A percentile compares a stretch with the other conserved stretches of the same genome.
Evolutionary conservation across 1,139 yeast genomes (phyloP).

Genomic region (Blastobotrys raffinosifermentans): DNA sequence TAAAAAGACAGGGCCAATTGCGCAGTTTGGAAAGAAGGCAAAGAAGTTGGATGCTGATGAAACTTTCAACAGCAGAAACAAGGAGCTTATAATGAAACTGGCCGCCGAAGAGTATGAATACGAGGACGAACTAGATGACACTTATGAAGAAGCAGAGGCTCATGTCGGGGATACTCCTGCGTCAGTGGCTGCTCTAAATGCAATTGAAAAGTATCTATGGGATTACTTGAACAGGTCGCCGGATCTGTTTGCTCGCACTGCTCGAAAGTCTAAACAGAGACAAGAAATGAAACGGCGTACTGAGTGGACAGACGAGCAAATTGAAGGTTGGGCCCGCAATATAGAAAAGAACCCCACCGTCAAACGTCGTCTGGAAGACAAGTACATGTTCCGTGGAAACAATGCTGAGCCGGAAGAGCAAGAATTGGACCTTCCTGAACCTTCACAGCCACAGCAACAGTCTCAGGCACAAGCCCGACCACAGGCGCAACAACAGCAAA

Average conservation of each 20-base stretch:
- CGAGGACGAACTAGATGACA: constrained; percentile 78
- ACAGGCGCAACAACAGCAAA: not conserved
- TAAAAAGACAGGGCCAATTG: too few relatives aligned
- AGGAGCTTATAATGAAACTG: not conserved
- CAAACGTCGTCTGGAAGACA: constrained; percentile 46
- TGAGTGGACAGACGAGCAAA: constrained; percentile 80
- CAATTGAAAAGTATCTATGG: constrained; percentile 52
- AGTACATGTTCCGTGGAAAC: constrained; percentile 40
- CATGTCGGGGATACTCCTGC: constrained; percentile 20
- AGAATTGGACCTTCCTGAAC: constrained; percentile 33
- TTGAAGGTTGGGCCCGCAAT: constrained; percentile 90
- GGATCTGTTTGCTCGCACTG: constrained; percentile 42
- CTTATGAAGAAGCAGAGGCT: constrained; percentile 68
- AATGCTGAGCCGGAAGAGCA: constrained; percentile 12
- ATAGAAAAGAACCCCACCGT: constrained; percentile 58
- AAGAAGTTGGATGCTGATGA: not conserved
- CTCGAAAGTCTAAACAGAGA: constrained; percentile 51
- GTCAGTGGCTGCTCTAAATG: constrained; percentile 22
- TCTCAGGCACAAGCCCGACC: not conserved
- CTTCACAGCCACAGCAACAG: not conserved
- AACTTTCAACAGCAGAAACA: not conserved
- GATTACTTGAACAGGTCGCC: constrained; percentile 50
- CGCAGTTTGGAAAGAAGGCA: constrained; percentile 5
- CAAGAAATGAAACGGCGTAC: constrained; percentile 46
- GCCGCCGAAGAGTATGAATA: constrained; percentile 40